Evolutionary conservation across 805 yeast genomes (phyloP).

Genomic region (Kodamaea sagamina): DNA sequence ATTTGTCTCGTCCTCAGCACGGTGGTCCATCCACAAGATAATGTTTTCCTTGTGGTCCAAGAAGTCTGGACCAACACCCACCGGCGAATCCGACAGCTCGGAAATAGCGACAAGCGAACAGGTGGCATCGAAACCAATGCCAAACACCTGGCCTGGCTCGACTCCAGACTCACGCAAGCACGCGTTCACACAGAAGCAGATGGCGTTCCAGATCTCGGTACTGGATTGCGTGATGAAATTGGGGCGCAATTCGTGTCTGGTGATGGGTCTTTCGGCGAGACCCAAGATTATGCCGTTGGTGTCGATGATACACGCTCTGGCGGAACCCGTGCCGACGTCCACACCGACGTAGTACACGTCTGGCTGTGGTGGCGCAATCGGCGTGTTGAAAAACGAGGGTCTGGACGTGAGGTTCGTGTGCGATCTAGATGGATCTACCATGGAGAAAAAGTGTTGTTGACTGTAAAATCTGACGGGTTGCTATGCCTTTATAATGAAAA

Average conservation of each 20-base stretch:
- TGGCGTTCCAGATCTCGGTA: conserved; percentile 87
- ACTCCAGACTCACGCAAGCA: conserved; percentile 75
- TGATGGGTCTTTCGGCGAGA: conserved; percentile 74
- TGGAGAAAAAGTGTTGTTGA: conserved; percentile 13
- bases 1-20: conserved; percentile 81
- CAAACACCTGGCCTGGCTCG: conserved; percentile 66
- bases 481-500: conserved; percentile 2
- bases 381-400: conserved; percentile 35
- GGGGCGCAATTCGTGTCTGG: conserved; percentile 73
- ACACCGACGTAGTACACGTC: conserved; percentile 72
- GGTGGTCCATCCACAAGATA: conserved; percentile 97
- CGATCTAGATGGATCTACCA: conserved; percentile 36
- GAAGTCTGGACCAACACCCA: conserved; percentile 93
- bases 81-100: conserved; percentile 64
- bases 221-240: conserved; percentile 83
- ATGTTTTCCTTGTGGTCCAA: conserved; percentile 72
- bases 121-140: conserved; percentile 96
- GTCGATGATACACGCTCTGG: conserved; percentile 90
- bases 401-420: conserved; percentile 44
- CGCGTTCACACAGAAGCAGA: conserved; percentile 77
- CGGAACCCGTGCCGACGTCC: conserved; percentile 98
- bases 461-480: conserved; percentile 3
- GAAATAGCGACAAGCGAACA: conserved; percentile 87
- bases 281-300: conserved; percentile 78
- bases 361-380: conserved; percentile 40